Base-by-base conservation (phyloP, 1,139 yeast species). In the Lodderomyces theae region DNA sequence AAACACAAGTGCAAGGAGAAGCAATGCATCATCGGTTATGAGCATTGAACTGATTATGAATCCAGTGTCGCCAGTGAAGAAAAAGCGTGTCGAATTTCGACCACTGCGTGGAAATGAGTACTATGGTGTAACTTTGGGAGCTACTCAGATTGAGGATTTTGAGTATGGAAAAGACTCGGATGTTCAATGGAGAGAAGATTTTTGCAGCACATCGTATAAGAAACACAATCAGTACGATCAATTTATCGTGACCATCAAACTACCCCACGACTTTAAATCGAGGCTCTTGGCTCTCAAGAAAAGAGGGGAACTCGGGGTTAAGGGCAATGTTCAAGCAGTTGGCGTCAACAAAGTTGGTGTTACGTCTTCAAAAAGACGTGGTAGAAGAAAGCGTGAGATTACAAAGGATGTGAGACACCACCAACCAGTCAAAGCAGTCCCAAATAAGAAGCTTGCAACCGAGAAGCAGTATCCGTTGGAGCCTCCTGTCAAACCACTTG, bases 1-100 rank as follows among this genome's bases (percentile, higher is more conserved):
- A 6, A n/a, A 26, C 15, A 26, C 30, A 12, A 26, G 17, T 5
- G 15, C 12, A 7, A 26, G 9, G 15, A 28, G n/a, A 28, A 28
- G 31, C 18, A 28, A 28, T 15, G 18, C 18, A 15, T 28, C 31
- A 15, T 28, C 31, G 10, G 31, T 28, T 5, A 28, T 28, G 31
- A 28, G 31, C 15, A 28, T 28, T 10, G 31, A 28, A n/a, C 31
- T 28, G 31, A 13, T 28, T 16, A 28, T 28, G n/a, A 28, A 28
- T 10, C 31, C 31, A 7, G 31, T 5, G 3, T 28, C 31, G 3
- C 31, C 31, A 15, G 9, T 15, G 31, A 28, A 28, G 31, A 18
- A 5, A 8, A 15, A 16, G 31, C 11, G 9, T 4, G 18, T 15
- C 17, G n/a, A 24, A 21, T 21, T 6, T 6, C 23, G 23, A 21